Base-by-base conservation (phyloP, 768 basidiomycete genomes). In the Naganishia onofrii region DNA sequence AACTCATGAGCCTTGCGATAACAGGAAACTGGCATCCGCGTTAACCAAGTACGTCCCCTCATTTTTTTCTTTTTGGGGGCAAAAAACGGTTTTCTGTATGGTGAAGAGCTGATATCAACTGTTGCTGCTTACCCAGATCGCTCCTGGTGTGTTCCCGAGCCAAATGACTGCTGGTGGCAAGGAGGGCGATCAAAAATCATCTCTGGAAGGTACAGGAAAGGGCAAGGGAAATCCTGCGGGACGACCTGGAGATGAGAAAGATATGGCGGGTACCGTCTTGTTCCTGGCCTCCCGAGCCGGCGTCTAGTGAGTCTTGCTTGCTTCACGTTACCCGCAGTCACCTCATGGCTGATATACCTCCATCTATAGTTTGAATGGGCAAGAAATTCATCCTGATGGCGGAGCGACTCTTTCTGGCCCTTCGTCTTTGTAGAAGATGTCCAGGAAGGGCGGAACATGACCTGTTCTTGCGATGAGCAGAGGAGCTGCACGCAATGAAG, bases 231-330 rank as follows among this genome's bases (percentile, higher is more conserved):
- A 74, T 7, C 76, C 76, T 26, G 68, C 76, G n/a, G 75, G 75
- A 52, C 73, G 76, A 60, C 72, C 76, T 2, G 76, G 76, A 34
- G 52, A 56, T 15, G 76, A 77, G 55, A 63, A 72, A 28, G 76
- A 77, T 66, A 77, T 77, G 76, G 76, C 76, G 15, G 76, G 75
- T 51, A 66, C 70, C 17, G 72, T 73, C 13, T 64, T 77, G 65
- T 65, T 57, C 51, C 34, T 64, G 64, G 63, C 63, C 38, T 58
- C 55, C 9, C 54, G 68, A 34, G 68, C 68, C 21, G 68, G 54
- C 2, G 57, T 69, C 0, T 69, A 32, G 54, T 58, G 23, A 51
- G 48, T 46, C n/a, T n/a, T 17, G 15, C 6, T 1, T 32, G 17
- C n/a, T 1, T 23, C 7, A n/a, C 2, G 13, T 6, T 8, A 15